Percentiles rank a stretch among this genome's conserved stretches.
Conservation (phyloP, 352 stramenopile species). For the Pythium coloratum region DNA sequence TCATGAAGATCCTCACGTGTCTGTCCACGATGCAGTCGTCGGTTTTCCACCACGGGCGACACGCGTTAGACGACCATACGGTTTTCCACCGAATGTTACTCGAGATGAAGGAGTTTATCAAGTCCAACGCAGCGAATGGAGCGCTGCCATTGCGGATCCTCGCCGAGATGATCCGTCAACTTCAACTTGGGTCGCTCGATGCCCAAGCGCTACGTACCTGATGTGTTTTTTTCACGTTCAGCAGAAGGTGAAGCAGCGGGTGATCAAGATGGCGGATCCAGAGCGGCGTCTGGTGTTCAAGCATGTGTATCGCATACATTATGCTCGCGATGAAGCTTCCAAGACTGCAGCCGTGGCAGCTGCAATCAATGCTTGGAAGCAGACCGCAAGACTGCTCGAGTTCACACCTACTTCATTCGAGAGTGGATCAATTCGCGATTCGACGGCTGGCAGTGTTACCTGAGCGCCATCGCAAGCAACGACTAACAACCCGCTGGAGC, state of each 20-base stretch:
- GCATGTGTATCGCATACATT: not conserved
- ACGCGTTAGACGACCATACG: not conserved
- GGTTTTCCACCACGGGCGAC: not conserved
- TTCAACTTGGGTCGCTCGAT: not conserved
- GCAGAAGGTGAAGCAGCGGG: not conserved
- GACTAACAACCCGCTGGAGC: too few relatives aligned
- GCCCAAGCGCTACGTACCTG: not conserved
- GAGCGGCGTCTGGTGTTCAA: not conserved
- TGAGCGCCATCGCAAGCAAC: too few relatives aligned
- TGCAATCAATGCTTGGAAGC: not conserved
- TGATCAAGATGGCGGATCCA: not conserved
- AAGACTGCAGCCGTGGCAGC: not conserved
- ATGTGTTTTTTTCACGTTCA: slow-evolving; percentile 3
- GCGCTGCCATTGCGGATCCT: not conserved
- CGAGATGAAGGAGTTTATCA: slow-evolving; percentile 1
- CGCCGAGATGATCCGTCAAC: not conserved
- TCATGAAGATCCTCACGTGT: not conserved
- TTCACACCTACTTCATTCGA: not conserved
- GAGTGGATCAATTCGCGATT: not conserved
- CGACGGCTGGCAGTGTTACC: too few relatives aligned
- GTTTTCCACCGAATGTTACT: not conserved
- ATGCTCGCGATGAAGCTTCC: not conserved
- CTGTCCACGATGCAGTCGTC: not conserved
- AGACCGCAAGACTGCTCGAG: not conserved
- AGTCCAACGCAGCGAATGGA: not conserved